A percentile compares a stretch with the other conserved stretches of the same genome.
Conservation (phyloP, 2,329 filamentous ascomycete genomes). For the Calonectria pseudoturangicola region DNA sequence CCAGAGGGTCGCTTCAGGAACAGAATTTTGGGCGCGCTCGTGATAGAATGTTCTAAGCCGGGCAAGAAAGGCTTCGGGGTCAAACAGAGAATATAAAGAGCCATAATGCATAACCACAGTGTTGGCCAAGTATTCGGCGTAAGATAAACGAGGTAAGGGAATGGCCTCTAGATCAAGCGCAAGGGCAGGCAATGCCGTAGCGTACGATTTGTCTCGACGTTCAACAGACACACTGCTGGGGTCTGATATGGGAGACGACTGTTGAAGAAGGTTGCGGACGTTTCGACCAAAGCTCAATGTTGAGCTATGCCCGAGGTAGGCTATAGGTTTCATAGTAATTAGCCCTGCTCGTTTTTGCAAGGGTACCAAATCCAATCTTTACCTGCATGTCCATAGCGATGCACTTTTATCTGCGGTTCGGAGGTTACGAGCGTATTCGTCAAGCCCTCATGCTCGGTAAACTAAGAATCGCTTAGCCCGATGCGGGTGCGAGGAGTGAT, state of each 20-base stretch:
- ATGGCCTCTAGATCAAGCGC: constrained; percentile 41
- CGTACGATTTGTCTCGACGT: constrained; percentile 45
- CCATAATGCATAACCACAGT: constrained; percentile 46
- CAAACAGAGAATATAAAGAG: constrained; percentile 45
- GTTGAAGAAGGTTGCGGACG: constrained; percentile 48
- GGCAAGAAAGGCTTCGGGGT: constrained; percentile 35
- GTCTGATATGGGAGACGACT: constrained; percentile 38
- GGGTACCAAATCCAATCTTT: neutral
- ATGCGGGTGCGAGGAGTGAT: neutral
- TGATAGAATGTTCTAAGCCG: constrained; percentile 42
- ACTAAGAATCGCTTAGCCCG: neutral
- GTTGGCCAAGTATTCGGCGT: constrained; percentile 46
- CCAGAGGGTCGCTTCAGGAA: constrained; percentile 39
- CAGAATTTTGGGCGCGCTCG: constrained; percentile 4
- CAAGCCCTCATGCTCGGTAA: constrained; percentile 28
- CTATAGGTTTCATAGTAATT: constrained; percentile 19
- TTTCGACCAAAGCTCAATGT: constrained; percentile 48
- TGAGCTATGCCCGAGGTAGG: constrained; percentile 48
- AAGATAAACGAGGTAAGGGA: constrained; percentile 42
- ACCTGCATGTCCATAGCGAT: constrained; percentile 47
- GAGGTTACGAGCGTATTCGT: constrained; percentile 46
- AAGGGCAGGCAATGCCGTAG: constrained; percentile 39
- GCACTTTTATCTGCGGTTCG: constrained; percentile 47
- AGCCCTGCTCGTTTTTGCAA: too few species aligned
- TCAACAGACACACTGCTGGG: constrained; percentile 43